A percentile compares a stretch with the other conserved stretches of the same genome.
Conservation (phyloP, 805 yeast species). For the Isabelozyma rhagii region DNA sequence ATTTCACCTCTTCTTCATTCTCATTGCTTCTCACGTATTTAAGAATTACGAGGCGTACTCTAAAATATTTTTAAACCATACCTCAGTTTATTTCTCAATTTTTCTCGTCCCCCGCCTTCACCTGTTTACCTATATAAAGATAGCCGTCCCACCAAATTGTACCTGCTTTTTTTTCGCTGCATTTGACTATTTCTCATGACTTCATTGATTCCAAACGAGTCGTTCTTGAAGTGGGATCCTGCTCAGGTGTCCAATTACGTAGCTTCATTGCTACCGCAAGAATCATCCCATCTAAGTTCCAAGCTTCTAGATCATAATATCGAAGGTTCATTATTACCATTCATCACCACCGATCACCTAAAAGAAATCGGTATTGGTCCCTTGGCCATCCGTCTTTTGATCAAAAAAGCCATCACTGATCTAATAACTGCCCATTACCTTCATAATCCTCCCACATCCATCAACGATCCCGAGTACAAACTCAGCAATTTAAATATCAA, state of each 20-base stretch:
- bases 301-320: slow-evolving; percentile 56
- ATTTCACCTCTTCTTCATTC: too few species aligned
- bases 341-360: slow-evolving; percentile 66
- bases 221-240: slow-evolving; percentile 43
- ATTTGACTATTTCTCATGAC: slow-evolving; percentile 7
- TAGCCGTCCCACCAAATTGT: neutral
- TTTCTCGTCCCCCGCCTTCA: too few species aligned
- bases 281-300: slow-evolving; percentile 6
- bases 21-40: too few species aligned
- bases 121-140: neutral
- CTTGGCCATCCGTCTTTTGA: slow-evolving; percentile 52
- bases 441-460: slow-evolving; percentile 18
- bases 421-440: slow-evolving; percentile 40
- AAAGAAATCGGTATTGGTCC: slow-evolving; percentile 64
- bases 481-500: slow-evolving; percentile 31
- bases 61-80: too few species aligned
- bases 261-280: slow-evolving; percentile 18
- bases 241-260: slow-evolving; percentile 42
- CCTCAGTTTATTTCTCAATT: too few species aligned
- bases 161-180: neutral
- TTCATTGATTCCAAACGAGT: slow-evolving; percentile 20
- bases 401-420: slow-evolving; percentile 59
- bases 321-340: slow-evolving; percentile 70
- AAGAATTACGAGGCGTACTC: too few species aligned
- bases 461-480: slow-evolving; percentile 25